phyloP scores from a whole-genome alignment of 2,329 filamentous ascomycete species.

The Diaporthe vexans region DNA sequence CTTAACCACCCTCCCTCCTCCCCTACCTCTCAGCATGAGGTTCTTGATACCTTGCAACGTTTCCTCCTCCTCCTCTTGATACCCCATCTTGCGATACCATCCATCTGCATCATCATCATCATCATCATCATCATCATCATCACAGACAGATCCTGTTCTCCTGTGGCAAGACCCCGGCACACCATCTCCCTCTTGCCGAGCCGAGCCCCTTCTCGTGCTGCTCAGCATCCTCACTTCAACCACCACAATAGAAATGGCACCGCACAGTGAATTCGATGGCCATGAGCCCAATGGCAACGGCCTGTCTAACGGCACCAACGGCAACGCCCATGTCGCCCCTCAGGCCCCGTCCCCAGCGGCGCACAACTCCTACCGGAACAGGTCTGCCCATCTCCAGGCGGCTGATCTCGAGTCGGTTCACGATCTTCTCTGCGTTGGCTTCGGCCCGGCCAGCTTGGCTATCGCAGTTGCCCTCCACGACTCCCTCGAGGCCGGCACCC shows the following conservation, averaged over 20 bases:
- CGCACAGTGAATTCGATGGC: conserved; percentile 41
- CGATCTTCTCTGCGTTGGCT: conserved; percentile 92
- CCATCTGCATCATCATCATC: neutral
- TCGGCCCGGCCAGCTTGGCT: conserved; percentile 90
- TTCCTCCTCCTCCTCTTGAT: conserved; percentile 11
- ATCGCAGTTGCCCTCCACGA: conserved; percentile 93
- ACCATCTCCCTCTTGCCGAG: conserved; percentile 1
- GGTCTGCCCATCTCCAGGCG: conserved; percentile 49
- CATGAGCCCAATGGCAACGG: conserved; percentile 39
- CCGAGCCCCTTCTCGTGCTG: conserved; percentile 3
- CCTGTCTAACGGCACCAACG: conserved; percentile 33
- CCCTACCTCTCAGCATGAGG: conserved; percentile 13
- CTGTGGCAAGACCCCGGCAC: neutral
- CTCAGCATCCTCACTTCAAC: neutral
- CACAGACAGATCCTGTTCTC: neutral
- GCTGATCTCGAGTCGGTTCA: conserved; percentile 75
- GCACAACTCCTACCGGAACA: conserved; percentile 49
- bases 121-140: neutral
- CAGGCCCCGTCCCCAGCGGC: conserved; percentile 35
- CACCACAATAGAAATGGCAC: conserved; percentile 35
- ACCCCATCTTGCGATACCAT: conserved; percentile 12
- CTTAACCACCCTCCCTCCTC: conserved; percentile 39
- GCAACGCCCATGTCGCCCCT: conserved; percentile 27
- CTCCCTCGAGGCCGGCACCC: conserved; percentile 68
- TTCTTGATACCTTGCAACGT: conserved; percentile 17